Percentiles rank a stretch among this genome's conserved stretches.
Conservation (phyloP, 2,329 filamentous ascomycete species). For the Xylariomycetidae sp. region DNA sequence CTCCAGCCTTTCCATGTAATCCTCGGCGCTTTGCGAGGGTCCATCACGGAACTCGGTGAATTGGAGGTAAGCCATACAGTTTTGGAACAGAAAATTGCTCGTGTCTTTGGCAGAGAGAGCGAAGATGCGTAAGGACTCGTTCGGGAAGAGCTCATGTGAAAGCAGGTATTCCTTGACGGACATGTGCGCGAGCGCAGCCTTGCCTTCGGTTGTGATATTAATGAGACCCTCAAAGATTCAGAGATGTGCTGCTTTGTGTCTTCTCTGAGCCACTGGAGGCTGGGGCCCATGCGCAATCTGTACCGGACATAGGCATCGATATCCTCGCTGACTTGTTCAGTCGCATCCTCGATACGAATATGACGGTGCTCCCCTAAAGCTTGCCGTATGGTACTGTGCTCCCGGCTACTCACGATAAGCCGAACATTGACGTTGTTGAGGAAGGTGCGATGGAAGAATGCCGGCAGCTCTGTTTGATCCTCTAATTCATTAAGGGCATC, state of each 20-base stretch:
- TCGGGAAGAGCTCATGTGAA: constrained; percentile 1
- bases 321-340: constrained; percentile 3
- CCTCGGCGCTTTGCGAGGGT: constrained; percentile 1
- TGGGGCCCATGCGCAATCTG: constrained; percentile 4
- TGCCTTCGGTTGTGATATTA: constrained; percentile 3
- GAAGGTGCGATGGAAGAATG: constrained; percentile 1
- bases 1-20: constrained; percentile 2
- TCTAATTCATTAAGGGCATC: constrained; percentile 6
- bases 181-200: constrained; percentile 7
- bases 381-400: constrained; percentile 4
- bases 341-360: constrained; percentile 5
- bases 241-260: constrained; percentile 1
- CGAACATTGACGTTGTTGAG: constrained; percentile 1
- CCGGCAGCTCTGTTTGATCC: constrained; percentile 1
- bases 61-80: constrained; percentile 7
- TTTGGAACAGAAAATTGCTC: constrained; percentile 1
- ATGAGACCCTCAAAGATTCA: constrained; percentile 5
- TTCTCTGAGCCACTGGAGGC: constrained; percentile 5
- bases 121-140: constrained; percentile 1
- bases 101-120: background rate
- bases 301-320: constrained; percentile 4
- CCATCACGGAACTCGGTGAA: constrained; percentile 2
- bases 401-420: constrained; percentile 5
- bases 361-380: constrained; percentile 2
- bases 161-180: constrained; percentile 8